Evolutionary conservation across 768 basidiomycete genomes (phyloP), one percentile per base, ranked within the genome.

Genomic region (Trametes maxima): DNA sequence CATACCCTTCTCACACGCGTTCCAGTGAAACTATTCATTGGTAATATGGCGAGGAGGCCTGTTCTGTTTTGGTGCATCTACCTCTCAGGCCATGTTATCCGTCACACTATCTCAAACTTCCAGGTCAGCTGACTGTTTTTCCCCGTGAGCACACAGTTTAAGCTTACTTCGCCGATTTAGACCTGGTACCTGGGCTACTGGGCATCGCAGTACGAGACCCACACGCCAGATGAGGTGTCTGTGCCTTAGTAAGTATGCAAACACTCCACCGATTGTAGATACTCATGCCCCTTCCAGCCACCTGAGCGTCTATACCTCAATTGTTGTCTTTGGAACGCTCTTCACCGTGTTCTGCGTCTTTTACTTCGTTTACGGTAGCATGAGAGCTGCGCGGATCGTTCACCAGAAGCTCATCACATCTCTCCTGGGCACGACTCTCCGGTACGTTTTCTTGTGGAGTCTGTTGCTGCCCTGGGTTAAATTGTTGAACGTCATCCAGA

Each of bases 401-500:
- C 87, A 88, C 65, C 66, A 69, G 35, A 70, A 76, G 60, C 76
- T 90, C 0, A 62, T 88, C 5, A 72, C 79, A 17, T 79, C 85
- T 12, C 67, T 89, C 0, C 69, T 89, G 11, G 79, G 84, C 5
- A 82, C 85, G 12, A 88, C 88, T 0, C 70, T 89, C 46, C 80
- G 85, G 69, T 87, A 76, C 76, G 76, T 82, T 77, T 59, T 28
- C 40, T 10, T 33, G 8, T 25, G 2, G 13, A 6, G 14, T 22
- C 11, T n/a, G 13, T 22, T 13, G 7, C 2, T 36, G 3, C 12
- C 17, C 17, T 36, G 19, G 46, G 6, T 42, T 33, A 28, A 43
- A 24, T 16, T 12, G 24, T 39, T 37, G 28, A 42, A 8, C 19
- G 13, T 36, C 24, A 8, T 11, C 4, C 22, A 72, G 76, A 44